Base-by-base conservation (phyloP, 371 early-diverging fungal genomes). In the Smittium culicis region DNA sequence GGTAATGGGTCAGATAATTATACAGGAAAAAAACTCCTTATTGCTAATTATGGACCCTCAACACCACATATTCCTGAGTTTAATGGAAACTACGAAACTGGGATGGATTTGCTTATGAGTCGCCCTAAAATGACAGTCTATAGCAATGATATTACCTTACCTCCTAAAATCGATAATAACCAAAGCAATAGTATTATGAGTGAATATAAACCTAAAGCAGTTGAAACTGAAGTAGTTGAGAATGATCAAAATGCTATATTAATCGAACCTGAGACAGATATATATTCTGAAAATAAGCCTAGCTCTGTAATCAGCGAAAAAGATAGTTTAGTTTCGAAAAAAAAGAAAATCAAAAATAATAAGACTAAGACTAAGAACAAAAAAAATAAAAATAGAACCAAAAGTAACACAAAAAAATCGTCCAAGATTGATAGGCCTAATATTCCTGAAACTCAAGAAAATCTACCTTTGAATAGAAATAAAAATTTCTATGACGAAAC, bases 11-110 rank as follows among this genome's bases (percentile, higher is more conserved):
- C 66, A 1, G 30, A 32, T 14, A 69, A 70, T 59, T 75, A 57
- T 68, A 67, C 74, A 0, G 86, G 85, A 5, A 78, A 79, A 2
- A 69, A 77, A 60, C 69, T 82, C 67, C 62, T 83, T n/a, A 73
- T 81, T 8, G 82, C 80, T 28, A 82, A 85, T 73, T 79, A 82
- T 34, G 76, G 78, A 14, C 73, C 69, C 24, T 65, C 57, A 2
- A 70, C 71, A 1, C 74, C 75, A 31, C 34, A 24, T 20, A 77
- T 82, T 63, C 73, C 76, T 16, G 83, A 83, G 71, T 82, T 83
- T 57, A 66, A 71, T 31, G 71, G 73, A 35, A 60, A 71, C 29
- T 70, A 68, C 64, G 78, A 72, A 69, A 76, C 73, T 27, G 74
- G 77, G 2, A 66, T 73, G 5, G 75, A 77, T 3, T 58, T 79